Percentiles rank a stretch among this genome's conserved stretches.
Conservation (phyloP, 2,329 filamentous ascomycete genomes). For the Zymoseptoria crescenta region DNA sequence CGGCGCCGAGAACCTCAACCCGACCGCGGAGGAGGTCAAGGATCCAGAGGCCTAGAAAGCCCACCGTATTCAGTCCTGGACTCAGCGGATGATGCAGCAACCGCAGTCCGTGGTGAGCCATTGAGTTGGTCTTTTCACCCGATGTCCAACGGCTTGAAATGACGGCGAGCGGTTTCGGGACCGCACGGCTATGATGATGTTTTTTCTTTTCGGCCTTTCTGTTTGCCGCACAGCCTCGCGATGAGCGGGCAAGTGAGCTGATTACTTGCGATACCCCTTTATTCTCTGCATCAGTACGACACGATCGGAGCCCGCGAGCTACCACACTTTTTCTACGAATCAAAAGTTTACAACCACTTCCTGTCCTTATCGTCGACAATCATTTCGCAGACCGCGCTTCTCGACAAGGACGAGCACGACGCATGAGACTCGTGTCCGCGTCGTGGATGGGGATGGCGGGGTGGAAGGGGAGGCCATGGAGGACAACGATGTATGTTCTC, state of each 20-base stretch:
- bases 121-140: neutral
- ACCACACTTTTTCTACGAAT: slow-evolving; percentile 2
- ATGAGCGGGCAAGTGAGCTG: slow-evolving; percentile 1
- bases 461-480: neutral
- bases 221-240: slow-evolving; percentile 5
- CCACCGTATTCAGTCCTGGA: slow-evolving; percentile 11
- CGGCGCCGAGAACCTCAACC: slow-evolving; percentile 29
- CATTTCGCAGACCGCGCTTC: neutral
- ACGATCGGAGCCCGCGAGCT: slow-evolving; percentile 8
- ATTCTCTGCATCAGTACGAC: neutral
- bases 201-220: slow-evolving; percentile 8
- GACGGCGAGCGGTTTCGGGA: slow-evolving; percentile 7
- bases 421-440: neutral
- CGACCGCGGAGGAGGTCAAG: slow-evolving; percentile 27
- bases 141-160: slow-evolving; percentile 12
- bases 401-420: neutral
- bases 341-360: neutral
- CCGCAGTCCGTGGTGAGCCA: slow-evolving; percentile 7
- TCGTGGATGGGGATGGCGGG: neutral
- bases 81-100: slow-evolving; percentile 10
- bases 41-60: slow-evolving; percentile 25
- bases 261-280: slow-evolving; percentile 21
- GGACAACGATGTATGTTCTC: slow-evolving; percentile 4
- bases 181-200: slow-evolving; percentile 1
- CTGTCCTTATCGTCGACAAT: neutral